A percentile compares a stretch with the other conserved stretches of the same genome.
Conservation (phyloP, 768 basidiomycete species). For the Suillus plorans region DNA sequence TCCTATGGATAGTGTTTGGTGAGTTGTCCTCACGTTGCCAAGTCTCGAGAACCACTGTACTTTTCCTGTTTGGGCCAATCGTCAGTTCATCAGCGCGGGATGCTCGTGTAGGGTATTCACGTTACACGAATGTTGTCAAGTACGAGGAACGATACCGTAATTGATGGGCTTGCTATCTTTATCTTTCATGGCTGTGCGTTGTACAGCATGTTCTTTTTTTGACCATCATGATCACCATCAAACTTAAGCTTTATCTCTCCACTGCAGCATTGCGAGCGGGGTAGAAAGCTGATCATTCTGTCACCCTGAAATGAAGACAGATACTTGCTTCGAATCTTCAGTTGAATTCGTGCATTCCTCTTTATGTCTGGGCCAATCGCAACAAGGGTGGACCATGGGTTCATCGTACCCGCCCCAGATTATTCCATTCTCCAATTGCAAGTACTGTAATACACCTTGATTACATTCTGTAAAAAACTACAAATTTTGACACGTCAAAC, state of each 20-base stretch:
- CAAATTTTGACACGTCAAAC: conserved; percentile 15
- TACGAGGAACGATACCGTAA: neutral
- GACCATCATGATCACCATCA: too few relatives aligned
- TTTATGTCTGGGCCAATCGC: too few relatives aligned
- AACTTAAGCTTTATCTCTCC: too few relatives aligned
- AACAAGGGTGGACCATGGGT: too few relatives aligned
- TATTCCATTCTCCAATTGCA: neutral
- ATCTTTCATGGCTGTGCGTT: too few relatives aligned
- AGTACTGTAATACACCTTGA: too few relatives aligned
- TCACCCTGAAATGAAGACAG: neutral
- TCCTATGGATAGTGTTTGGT: neutral
- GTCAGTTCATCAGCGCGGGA: neutral
- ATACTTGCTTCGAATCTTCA: neutral
- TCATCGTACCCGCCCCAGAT: neutral
- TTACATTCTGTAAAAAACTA: neutral
- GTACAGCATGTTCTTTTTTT: too few relatives aligned
- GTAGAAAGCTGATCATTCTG: neutral
- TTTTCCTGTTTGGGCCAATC: neutral
- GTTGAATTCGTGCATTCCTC: too few relatives aligned
- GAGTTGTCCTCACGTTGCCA: neutral
- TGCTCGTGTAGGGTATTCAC: neutral
- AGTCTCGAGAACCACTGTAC: neutral
- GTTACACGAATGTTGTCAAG: neutral
- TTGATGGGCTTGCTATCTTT: neutral
- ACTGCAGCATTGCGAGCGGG: neutral